Percentiles rank a stretch among this genome's conserved stretches.
phyloP scores from a whole-genome alignment of 148 eudicot genomes.

The Fagopyrum tataricum region DNA sequence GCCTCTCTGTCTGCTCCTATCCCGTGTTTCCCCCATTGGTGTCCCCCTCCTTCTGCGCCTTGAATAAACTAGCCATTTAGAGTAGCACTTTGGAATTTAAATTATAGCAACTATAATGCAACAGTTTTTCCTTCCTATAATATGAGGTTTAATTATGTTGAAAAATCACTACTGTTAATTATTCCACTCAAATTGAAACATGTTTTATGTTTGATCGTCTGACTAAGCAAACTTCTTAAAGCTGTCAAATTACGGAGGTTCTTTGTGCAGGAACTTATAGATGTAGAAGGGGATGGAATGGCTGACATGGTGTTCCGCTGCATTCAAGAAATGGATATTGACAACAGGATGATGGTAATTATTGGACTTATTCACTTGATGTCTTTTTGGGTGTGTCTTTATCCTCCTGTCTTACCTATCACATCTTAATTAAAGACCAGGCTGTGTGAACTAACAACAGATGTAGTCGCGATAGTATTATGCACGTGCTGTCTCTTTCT shows the following conservation, averaged over 20 bases:
- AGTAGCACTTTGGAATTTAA: not conserved
- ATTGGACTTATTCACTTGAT: not conserved
- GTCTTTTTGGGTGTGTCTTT: not conserved
- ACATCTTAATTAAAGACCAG: not conserved
- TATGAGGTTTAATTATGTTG: not conserved
- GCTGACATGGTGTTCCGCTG: slow-evolving; percentile 99
- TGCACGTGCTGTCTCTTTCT: not conserved
- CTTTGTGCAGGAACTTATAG: slow-evolving; percentile 80
- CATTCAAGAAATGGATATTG: slow-evolving; percentile 99
- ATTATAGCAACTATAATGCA: not conserved
- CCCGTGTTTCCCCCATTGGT: not conserved
- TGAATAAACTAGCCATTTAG: not conserved
- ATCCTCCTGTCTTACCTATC: no score
- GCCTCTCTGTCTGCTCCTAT: not conserved
- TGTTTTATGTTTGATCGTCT: not conserved
- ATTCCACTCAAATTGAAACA: not conserved
- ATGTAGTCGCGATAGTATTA: not conserved
- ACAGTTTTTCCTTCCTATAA: not conserved
- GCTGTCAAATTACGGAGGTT: not conserved
- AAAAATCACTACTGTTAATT: not conserved
- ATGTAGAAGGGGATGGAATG: slow-evolving; percentile 99
- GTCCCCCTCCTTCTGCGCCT: not conserved
- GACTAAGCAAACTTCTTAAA: not conserved
- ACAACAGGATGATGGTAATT: slow-evolving; percentile 93
- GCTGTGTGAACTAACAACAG: not conserved